phyloP scores from a whole-genome alignment of 1,284 basidiomycete genomes.

The Leccinum fallax region DNA sequence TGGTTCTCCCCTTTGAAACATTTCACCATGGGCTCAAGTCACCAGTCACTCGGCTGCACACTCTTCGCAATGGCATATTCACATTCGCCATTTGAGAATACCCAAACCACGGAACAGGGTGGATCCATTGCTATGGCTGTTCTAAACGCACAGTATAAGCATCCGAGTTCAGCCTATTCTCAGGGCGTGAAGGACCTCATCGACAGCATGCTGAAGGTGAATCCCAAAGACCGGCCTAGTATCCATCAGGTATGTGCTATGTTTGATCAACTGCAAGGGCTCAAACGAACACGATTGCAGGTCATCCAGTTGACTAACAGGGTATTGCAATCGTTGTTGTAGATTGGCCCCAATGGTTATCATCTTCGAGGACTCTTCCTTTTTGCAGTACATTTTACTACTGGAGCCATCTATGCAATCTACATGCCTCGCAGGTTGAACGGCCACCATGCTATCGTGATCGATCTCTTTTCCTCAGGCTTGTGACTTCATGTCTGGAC shows the following conservation, averaged over 20 bases:
- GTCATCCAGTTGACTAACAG: slow-evolving; percentile 71
- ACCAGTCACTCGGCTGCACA: slow-evolving; percentile 88
- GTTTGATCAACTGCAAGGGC: slow-evolving; percentile 1
- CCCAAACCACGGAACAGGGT: slow-evolving; percentile 83
- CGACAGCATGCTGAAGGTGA: slow-evolving; percentile 79
- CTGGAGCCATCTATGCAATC: slow-evolving; percentile 12
- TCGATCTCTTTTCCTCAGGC: slow-evolving; percentile 1
- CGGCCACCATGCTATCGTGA: slow-evolving; percentile 10
- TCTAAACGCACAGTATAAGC: slow-evolving; percentile 86
- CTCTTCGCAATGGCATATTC: slow-evolving; percentile 91
- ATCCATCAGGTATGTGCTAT: slow-evolving; percentile 71
- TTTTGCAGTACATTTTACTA: slow-evolving; percentile 13
- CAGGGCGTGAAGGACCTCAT: slow-evolving; percentile 81
- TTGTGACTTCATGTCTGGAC: slow-evolving; percentile 2
- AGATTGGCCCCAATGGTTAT: slow-evolving; percentile 17
- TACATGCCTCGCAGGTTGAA: slow-evolving; percentile 1
- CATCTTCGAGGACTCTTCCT: slow-evolving; percentile 5
- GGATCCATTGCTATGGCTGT: slow-evolving; percentile 96
- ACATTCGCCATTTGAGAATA: slow-evolving; percentile 91
- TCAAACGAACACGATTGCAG: slow-evolving; percentile 41
- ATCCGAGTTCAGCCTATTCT: slow-evolving; percentile 81
- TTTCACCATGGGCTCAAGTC: slow-evolving; percentile 5
- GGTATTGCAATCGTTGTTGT: slow-evolving; percentile 60
- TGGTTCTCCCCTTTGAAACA: slow-evolving; percentile 26
- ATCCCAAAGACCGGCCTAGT: slow-evolving; percentile 80